Evolutionary conservation across 768 basidiomycete species (phyloP).

Genomic region (Tubosaeta sp.): DNA sequence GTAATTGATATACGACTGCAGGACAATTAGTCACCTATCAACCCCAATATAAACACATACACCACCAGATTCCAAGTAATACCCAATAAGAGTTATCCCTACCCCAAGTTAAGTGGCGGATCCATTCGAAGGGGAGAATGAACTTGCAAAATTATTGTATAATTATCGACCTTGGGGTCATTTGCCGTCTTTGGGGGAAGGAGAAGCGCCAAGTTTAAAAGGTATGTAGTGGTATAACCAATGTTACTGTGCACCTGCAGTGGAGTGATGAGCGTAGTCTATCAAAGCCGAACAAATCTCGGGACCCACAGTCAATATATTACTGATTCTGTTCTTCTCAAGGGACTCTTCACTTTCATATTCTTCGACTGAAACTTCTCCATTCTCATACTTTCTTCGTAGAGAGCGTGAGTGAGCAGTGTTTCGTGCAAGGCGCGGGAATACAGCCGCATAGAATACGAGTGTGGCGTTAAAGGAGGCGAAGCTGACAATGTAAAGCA

Average conservation of each 20-base stretch:
- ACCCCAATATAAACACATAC: slow-evolving; percentile 37
- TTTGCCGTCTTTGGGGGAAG: slow-evolving; percentile 43
- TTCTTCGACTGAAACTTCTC: slow-evolving; percentile 54
- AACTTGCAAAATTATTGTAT: slow-evolving; percentile 62
- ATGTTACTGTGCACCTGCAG: slow-evolving; percentile 69
- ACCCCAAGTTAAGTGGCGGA: background rate
- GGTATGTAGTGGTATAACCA: slow-evolving; percentile 63
- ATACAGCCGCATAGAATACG: slow-evolving; percentile 75
- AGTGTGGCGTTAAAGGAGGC: slow-evolving; percentile 76
- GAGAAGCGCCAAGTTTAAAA: slow-evolving; percentile 66
- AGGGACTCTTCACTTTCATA: slow-evolving; percentile 74
- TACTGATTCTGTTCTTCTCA: slow-evolving; percentile 83
- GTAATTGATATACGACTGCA: slow-evolving; percentile 77
- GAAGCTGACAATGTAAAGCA: slow-evolving; percentile 73
- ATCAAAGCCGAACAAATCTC: background rate
- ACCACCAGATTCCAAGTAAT: slow-evolving; percentile 83
- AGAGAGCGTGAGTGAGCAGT: slow-evolving; percentile 59
- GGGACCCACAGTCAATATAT: slow-evolving; percentile 66
- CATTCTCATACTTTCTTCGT: slow-evolving; percentile 51
- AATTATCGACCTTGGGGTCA: slow-evolving; percentile 69
- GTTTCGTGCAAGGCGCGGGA: slow-evolving; percentile 79
- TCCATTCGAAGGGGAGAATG: background rate
- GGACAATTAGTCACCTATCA: background rate
- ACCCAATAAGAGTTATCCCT: slow-evolving; percentile 79
- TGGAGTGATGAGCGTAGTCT: background rate